Conservation (phyloP, 2,329 filamentous ascomycete species). For the Colletotrichum sp. region DNA sequence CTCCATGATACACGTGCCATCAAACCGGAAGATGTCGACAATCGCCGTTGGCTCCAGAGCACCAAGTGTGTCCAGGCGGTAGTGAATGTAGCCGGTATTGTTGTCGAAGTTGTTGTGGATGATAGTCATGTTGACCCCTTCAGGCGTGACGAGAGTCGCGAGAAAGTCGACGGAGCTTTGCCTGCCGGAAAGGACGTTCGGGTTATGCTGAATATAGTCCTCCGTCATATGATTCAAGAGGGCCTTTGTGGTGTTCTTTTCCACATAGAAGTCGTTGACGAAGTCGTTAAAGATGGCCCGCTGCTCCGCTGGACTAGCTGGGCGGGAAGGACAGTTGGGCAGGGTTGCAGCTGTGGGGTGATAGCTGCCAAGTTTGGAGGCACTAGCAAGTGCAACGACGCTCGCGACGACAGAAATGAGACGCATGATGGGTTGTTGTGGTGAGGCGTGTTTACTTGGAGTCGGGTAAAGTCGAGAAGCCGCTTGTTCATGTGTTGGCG, state of each 20-base stretch:
- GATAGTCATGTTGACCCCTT: neutral
- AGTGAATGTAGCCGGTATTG: neutral
- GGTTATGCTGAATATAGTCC: slow-evolving; percentile 16
- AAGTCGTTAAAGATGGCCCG: neutral
- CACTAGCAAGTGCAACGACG: neutral
- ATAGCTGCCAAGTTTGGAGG: neutral
- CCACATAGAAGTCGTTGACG: neutral
- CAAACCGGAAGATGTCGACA: slow-evolving; percentile 8
- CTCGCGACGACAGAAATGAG: neutral
- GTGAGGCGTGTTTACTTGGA: neutral
- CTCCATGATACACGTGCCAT: slow-evolving; percentile 14
- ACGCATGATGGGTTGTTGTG: neutral
- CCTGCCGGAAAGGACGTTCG: neutral
- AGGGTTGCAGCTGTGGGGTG: neutral
- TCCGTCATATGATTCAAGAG: neutral
- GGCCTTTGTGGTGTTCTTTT: neutral
- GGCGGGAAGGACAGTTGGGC: neutral
- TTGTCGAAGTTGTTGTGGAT: neutral
- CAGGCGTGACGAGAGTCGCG: neutral
- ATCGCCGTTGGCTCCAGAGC: neutral
- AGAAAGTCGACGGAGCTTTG: neutral
- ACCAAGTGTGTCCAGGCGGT: neutral
- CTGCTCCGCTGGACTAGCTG: neutral
- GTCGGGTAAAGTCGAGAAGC: neutral
- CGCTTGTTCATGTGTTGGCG: neutral